Evolutionary conservation across 441 rosid genomes (phyloP).

Genomic region (Erodium moschatum): DNA sequence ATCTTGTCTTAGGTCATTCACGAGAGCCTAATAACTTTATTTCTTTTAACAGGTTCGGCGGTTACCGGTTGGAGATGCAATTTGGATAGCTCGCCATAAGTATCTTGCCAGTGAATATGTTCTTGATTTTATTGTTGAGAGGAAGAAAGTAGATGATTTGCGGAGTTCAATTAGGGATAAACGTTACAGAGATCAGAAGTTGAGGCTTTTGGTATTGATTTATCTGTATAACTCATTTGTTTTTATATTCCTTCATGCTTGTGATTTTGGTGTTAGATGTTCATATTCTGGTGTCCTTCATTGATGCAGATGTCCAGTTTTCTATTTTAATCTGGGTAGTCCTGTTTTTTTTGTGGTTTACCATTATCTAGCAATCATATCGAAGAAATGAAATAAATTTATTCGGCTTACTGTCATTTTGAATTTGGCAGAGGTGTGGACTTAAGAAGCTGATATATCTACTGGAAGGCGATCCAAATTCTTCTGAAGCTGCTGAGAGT

Average conservation of each 20-base stretch:
- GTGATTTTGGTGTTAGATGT: neutral
- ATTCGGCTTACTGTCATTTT: neutral
- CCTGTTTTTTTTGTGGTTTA: neutral
- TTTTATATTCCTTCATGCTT: slow-evolving; percentile 3
- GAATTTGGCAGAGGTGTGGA: slow-evolving; percentile 55
- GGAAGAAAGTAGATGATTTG: slow-evolving; percentile 77
- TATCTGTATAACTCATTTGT: neutral
- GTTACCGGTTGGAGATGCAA: slow-evolving; percentile 80
- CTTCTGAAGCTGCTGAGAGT: slow-evolving; percentile 80
- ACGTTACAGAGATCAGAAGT: slow-evolving; percentile 86
- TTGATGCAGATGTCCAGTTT: neutral
- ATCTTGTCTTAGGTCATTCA: neutral
- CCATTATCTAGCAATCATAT: no score
- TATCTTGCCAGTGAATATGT: slow-evolving; percentile 52
- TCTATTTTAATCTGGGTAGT: slow-evolving; percentile 1
- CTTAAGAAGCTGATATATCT: slow-evolving; percentile 80
- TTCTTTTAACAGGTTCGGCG: slow-evolving; percentile 52
- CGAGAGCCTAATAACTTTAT: neutral
- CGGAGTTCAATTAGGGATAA: slow-evolving; percentile 81
- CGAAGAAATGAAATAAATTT: neutral
- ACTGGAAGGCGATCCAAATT: slow-evolving; percentile 85
- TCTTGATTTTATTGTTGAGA: slow-evolving; percentile 87
- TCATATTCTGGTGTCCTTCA: neutral
- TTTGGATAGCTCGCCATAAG: slow-evolving; percentile 84
- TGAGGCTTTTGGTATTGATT: slow-evolving; percentile 62